Evolutionary conservation across 805 yeast species (phyloP).

Genomic region (Saccharomycopsis javanensis): DNA sequence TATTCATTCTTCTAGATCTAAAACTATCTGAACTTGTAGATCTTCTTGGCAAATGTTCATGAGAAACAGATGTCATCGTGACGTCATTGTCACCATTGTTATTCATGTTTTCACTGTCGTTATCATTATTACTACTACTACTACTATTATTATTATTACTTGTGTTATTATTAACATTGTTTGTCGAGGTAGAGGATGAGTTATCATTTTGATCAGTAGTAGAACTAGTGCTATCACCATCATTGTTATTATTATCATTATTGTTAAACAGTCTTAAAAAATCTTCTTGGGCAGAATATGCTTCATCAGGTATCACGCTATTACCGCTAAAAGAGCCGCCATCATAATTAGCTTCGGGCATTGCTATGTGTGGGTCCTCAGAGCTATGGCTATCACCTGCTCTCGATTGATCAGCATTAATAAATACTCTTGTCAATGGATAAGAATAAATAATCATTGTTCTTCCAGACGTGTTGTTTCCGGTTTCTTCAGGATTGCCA

Average conservation of each 20-base stretch:
- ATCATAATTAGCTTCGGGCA: conserved; percentile 8
- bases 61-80: neutral
- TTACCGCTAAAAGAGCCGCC: conserved; percentile 13
- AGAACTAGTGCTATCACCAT: neutral
- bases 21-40: neutral
- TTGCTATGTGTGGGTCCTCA: conserved; percentile 10
- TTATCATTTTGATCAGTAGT: too few relatives aligned
- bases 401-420: conserved; percentile 8
- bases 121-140: neutral
- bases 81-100: neutral
- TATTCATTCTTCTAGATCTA: neutral
- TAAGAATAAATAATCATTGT: conserved; percentile 4
- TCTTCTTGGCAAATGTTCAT: neutral
- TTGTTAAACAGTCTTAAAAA: neutral
- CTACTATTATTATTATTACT: neutral
- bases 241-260: neutral
- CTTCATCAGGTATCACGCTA: conserved; percentile 10
- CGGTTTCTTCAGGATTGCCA: neutral
- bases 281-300: neutral
- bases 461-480: neutral
- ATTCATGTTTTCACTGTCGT: neutral
- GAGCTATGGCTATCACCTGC: conserved; percentile 12
- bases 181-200: too few relatives aligned
- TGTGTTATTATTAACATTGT: neutral
- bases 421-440: conserved; percentile 11